phyloP scores from a whole-genome alignment of 2,329 filamentous ascomycete genomes.

The Alternaria gansuensis region DNA sequence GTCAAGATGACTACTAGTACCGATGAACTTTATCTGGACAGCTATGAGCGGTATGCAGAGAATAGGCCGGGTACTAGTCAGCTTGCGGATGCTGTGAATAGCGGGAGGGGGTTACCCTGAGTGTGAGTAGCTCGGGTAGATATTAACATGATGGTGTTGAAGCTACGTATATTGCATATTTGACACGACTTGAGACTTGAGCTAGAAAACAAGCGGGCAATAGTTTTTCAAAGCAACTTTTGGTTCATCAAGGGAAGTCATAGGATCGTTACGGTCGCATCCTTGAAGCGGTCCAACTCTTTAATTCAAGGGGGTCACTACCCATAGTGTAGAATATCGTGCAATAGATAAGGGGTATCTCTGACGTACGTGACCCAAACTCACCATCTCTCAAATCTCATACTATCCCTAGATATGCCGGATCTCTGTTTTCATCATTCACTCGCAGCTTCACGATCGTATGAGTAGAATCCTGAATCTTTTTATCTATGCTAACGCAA shows the following conservation, averaged over 20 bases:
- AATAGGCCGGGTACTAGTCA: constrained; percentile 68
- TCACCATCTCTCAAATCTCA: too few species aligned
- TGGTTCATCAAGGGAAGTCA: not conserved
- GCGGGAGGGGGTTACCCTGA: constrained; percentile 62
- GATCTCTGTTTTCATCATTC: too few species aligned
- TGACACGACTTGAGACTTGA: too few species aligned
- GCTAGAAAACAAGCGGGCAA: too few species aligned
- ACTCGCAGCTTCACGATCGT: too few species aligned
- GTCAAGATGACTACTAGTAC: constrained; percentile 73
- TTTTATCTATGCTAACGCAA: not conserved
- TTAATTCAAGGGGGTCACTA: too few species aligned
- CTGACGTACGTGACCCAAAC: too few species aligned
- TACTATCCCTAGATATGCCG: too few species aligned
- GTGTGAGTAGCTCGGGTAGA: not conserved
- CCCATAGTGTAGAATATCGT: too few species aligned
- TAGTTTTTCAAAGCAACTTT: too few species aligned
- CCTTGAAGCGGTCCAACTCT: not conserved
- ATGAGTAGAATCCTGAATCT: not conserved
- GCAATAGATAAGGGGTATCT: too few species aligned
- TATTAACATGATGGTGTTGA: not conserved
- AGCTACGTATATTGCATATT: too few species aligned
- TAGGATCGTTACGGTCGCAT: not conserved
- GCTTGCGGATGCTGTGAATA: constrained; percentile 68
- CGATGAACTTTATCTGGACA: constrained; percentile 72
- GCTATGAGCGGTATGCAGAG: constrained; percentile 70